These are phyloP conservation scores for Cladosporium sp. DNA, from an alignment of 2,329 filamentous ascomycete genomes.

Conservation along the genomic window DNA sequence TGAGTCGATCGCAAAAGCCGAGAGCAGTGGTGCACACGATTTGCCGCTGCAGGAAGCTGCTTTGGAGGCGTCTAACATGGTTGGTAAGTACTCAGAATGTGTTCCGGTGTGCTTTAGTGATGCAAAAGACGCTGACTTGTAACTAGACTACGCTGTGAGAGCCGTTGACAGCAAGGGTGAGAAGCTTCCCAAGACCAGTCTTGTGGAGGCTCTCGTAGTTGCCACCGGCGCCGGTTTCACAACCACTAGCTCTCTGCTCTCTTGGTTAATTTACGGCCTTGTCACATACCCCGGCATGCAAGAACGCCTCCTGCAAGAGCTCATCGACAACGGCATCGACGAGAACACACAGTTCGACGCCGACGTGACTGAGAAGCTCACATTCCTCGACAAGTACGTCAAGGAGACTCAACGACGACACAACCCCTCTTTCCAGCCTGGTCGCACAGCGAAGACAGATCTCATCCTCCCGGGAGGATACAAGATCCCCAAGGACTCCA, in stretches of 20 bases:
- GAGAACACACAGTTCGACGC: slow-evolving; percentile 40
- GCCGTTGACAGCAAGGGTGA: slow-evolving; percentile 58
- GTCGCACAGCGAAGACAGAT: slow-evolving; percentile 58
- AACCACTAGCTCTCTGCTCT: slow-evolving; percentile 60
- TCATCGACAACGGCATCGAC: slow-evolving; percentile 47
- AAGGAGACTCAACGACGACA: slow-evolving; percentile 61
- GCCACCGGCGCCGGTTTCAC: slow-evolving; percentile 62
- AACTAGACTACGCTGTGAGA: slow-evolving; percentile 54
- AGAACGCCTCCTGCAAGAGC: slow-evolving; percentile 59
- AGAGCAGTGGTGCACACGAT: slow-evolving; percentile 39
- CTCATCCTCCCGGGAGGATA: slow-evolving; percentile 63
- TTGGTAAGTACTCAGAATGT: slow-evolving; percentile 8
- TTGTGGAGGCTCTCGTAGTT: slow-evolving; percentile 51
- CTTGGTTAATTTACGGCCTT: slow-evolving; percentile 60
- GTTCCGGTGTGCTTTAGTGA: slow-evolving; percentile 12
- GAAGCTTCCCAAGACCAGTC: slow-evolving; percentile 51
- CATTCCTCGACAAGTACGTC: slow-evolving; percentile 60
- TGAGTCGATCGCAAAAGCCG: slow-evolving; percentile 26
- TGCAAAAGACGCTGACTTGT: slow-evolving; percentile 27
- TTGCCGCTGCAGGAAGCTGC: slow-evolving; percentile 44
- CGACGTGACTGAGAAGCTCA: slow-evolving; percentile 46
- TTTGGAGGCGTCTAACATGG: slow-evolving; percentile 35
- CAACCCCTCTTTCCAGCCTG: slow-evolving; percentile 64
- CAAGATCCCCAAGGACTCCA: slow-evolving; percentile 53
- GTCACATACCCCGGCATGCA: slow-evolving; percentile 59